phyloP scores from a whole-genome alignment of 179 eudicot species.

The Beta corolliflora region DNA sequence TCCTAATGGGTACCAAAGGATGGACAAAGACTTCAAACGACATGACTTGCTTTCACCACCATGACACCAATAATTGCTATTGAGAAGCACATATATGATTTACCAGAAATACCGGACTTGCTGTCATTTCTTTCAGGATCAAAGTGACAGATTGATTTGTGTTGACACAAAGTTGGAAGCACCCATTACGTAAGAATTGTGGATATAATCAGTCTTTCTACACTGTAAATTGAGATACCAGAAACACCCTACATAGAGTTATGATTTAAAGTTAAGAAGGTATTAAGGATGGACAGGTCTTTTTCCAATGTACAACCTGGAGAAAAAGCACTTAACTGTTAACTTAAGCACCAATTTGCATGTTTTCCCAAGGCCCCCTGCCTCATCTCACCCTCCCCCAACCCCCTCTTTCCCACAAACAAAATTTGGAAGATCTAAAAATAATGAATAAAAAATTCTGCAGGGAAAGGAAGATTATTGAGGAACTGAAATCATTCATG shows the following conservation, averaged over 20 bases:
- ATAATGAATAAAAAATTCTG: background rate
- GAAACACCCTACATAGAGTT: background rate
- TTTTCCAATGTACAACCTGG: background rate
- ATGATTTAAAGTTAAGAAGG: background rate
- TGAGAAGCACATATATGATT: background rate
- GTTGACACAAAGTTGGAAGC: too few species aligned
- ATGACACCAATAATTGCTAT: background rate
- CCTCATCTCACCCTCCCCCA: background rate
- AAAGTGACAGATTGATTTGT: background rate
- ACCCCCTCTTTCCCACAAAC: background rate
- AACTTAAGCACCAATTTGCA: slow-evolving; percentile 2
- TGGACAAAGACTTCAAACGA: too few species aligned
- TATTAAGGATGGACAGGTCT: background rate
- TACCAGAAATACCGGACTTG: background rate
- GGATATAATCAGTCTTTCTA: background rate
- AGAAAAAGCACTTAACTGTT: background rate
- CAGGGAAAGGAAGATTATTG: background rate
- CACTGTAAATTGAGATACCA: background rate
- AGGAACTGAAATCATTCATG: background rate
- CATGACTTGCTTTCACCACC: too few species aligned
- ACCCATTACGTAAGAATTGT: background rate
- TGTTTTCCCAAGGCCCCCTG: background rate
- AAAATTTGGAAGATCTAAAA: background rate
- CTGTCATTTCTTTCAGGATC: background rate
- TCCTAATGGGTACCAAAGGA: too few species aligned